Conservation (phyloP, 768 basidiomycete genomes). For the Clavulina sp. region DNA sequence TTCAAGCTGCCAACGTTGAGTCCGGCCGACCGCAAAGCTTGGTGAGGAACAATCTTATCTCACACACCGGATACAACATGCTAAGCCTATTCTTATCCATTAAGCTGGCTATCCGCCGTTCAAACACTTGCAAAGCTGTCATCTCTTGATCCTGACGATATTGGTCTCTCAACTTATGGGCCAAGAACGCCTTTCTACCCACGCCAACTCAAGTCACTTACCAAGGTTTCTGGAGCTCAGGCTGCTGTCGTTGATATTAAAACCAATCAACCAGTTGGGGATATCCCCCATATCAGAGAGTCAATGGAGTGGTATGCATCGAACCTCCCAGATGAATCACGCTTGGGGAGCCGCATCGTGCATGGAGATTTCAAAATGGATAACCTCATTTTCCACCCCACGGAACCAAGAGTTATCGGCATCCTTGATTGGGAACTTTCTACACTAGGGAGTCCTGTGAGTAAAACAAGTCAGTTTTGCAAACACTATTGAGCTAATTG, state of each 20-base stretch:
- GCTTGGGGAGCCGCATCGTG: constrained; percentile 67
- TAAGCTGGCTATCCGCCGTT: constrained; percentile 65
- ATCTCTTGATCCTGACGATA: constrained; percentile 38
- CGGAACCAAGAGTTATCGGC: constrained; percentile 80
- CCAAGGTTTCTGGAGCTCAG: constrained; percentile 65
- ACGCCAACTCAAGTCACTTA: constrained; percentile 81
- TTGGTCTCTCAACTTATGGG: constrained; percentile 59
- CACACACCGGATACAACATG: background rate
- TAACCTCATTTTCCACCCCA: constrained; percentile 87
- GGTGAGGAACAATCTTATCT: constrained; percentile 36
- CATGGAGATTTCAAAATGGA: constrained; percentile 99
- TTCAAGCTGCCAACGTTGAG: constrained; percentile 52
- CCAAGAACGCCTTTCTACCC: constrained; percentile 73
- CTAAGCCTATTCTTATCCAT: background rate
- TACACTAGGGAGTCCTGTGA: constrained; percentile 78
- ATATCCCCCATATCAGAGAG: constrained; percentile 58
- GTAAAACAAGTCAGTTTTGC: constrained; percentile 14
- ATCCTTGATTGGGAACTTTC: constrained; percentile 97
- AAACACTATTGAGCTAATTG: constrained; percentile 14
- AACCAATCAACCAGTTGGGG: constrained; percentile 24
- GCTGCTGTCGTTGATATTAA: constrained; percentile 40
- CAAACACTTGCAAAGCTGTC: constrained; percentile 51
- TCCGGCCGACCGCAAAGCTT: constrained; percentile 44
- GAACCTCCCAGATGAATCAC: constrained; percentile 60
- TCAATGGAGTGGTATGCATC: constrained; percentile 59